Conservation (phyloP, 2,329 filamentous ascomycete genomes). For the Penicillium sp. region DNA sequence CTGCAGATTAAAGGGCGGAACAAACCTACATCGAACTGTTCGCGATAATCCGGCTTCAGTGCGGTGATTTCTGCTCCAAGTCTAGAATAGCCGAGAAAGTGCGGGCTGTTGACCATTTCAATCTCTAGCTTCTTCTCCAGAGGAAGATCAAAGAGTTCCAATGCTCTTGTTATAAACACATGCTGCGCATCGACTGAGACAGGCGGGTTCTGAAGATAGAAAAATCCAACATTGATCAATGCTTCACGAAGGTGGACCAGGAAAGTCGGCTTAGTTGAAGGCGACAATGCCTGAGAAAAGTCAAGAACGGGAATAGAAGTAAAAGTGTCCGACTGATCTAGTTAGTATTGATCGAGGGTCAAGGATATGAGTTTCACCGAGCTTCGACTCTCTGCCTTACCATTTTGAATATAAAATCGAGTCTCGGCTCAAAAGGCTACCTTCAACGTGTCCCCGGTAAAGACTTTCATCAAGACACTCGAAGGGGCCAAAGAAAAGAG, state of each 20-base stretch:
- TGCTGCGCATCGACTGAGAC: slow-evolving; percentile 21
- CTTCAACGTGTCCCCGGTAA: background rate
- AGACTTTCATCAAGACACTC: slow-evolving; percentile 1
- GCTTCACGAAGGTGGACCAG: slow-evolving; percentile 29
- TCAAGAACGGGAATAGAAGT: slow-evolving; percentile 32
- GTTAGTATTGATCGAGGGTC: background rate
- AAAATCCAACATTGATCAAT: slow-evolving; percentile 35
- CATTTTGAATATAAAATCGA: slow-evolving; percentile 4
- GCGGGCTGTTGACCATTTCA: slow-evolving; percentile 41
- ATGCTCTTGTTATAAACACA: slow-evolving; percentile 35
- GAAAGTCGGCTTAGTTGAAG: slow-evolving; percentile 24
- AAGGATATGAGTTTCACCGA: too few relatives aligned
- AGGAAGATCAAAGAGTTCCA: slow-evolving; percentile 43
- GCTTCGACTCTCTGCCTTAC: background rate
- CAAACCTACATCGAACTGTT: slow-evolving; percentile 34
- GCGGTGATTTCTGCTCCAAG: slow-evolving; percentile 35
- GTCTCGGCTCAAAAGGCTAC: background rate
- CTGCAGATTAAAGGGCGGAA: slow-evolving; percentile 24
- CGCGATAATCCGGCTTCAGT: slow-evolving; percentile 30
- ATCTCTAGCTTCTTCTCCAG: slow-evolving; percentile 47
- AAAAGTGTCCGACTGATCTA: slow-evolving; percentile 15
- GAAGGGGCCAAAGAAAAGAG: slow-evolving; percentile 2
- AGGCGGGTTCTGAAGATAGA: slow-evolving; percentile 31
- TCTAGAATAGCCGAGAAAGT: slow-evolving; percentile 36
- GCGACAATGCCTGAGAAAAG: slow-evolving; percentile 20